phyloP scores from a whole-genome alignment of 768 basidiomycete genomes.

The Cystofilobasidium macerans region DNA sequence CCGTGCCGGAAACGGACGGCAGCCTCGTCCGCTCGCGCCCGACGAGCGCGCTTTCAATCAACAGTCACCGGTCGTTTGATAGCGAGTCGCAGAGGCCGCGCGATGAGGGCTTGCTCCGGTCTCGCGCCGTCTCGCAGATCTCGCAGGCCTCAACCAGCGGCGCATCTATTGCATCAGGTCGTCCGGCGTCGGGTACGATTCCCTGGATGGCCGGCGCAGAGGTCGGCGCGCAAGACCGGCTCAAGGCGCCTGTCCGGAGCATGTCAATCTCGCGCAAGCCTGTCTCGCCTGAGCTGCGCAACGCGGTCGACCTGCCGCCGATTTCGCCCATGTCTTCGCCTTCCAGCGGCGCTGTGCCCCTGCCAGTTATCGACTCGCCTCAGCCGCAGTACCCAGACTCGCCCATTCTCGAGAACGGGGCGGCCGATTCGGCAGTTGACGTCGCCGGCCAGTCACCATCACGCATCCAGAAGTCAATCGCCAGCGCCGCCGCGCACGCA shows the following conservation, averaged over 20 bases:
- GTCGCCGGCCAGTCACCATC: background rate
- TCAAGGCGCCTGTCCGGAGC: background rate
- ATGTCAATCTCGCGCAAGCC: conserved; percentile 6
- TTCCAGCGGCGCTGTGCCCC: background rate
- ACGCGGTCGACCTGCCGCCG: background rate
- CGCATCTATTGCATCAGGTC: background rate
- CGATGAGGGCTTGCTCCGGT: background rate
- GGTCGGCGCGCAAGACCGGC: background rate
- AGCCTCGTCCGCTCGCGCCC: background rate
- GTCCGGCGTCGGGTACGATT: background rate
- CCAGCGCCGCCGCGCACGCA: background rate
- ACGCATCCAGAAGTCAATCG: background rate
- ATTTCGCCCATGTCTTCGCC: background rate
- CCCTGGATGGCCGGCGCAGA: background rate
- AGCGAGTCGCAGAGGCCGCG: background rate
- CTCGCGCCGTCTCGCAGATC: background rate
- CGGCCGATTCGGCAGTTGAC: too few relatives aligned
- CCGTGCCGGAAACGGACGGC: background rate
- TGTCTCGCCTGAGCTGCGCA: background rate
- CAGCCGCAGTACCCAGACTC: background rate
- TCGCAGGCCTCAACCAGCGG: too few relatives aligned
- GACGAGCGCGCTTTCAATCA: background rate
- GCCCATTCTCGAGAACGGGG: too few relatives aligned
- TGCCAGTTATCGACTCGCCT: background rate
- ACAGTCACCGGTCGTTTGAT: background rate